Evolutionary conservation across 345 rosid species (phyloP), one percentile per base, ranked within the genome.

Genomic region (Acer negundo): DNA sequence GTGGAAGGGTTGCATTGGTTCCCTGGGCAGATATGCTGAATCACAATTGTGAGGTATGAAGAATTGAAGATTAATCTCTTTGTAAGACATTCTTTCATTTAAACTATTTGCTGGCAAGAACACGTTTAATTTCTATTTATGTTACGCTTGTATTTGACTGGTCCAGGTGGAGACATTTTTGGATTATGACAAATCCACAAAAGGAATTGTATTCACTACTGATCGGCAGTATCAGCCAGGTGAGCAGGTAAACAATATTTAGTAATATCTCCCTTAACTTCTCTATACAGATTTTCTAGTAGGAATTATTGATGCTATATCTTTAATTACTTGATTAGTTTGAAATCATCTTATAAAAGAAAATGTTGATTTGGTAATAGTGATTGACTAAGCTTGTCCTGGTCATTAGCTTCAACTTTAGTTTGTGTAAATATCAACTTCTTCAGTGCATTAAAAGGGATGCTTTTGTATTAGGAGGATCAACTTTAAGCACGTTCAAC

Each of bases 21-120:
- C 99, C 99, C 69, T 95, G 98, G 99, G 99, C 98, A 73, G 99
- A 93, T 79, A 95, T 95, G 99, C 88, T 95, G 79, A 95, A 95
- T 78, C 98, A 95, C 80, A 93, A 90, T 72, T 93, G 97, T 84
- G 97, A 93, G 93, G 98, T 93, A 85, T 72, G 76, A 61, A 64
- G 72, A 19, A 63, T 62, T 66, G 74, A 65, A 64, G 65, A 19
- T 69, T 58, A 65, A 35, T 79, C 49, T 40, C 6, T 51, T 70
- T 67, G 7, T 73, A 16, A 17, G 19, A 56, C 62, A 70, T 78
- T 56, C 67, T 75, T 61, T 55, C 49, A 10, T 59, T 46, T 31
- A 20, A 64, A 49, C 66, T 28, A 20, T 55, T 44, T 31, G 9
- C 65, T 31, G 62, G 7, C 7, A 68, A 17, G 40, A 53, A 58